phyloP scores from a whole-genome alignment of 805 yeast species.

The Clavispora santaluciae region DNA sequence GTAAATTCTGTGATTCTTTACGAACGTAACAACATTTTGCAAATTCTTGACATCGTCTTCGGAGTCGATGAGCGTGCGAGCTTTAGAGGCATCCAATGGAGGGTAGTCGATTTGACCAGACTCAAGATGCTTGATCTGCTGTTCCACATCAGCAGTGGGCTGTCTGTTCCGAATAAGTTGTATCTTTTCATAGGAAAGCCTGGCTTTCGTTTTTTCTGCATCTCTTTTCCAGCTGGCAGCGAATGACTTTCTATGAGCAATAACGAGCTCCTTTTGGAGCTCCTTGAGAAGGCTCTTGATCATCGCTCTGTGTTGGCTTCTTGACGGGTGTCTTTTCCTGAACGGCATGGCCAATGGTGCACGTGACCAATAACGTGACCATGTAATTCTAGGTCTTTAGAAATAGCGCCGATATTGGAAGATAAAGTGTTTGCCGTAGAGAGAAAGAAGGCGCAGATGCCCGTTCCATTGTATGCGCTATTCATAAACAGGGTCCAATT shows the following conservation, averaged over 20 bases:
- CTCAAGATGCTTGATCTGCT: constrained; percentile 21
- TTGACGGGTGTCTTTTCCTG: background rate
- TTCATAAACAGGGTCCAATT: too few relatives aligned
- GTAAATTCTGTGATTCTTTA: constrained; percentile 71
- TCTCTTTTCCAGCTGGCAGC: constrained; percentile 37
- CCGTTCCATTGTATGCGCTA: too few relatives aligned
- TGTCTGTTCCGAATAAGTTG: constrained; percentile 36
- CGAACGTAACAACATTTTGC: constrained; percentile 55
- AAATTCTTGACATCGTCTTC: constrained; percentile 32
- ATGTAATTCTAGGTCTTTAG: too few relatives aligned
- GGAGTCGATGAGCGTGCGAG: constrained; percentile 6
- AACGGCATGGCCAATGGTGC: too few relatives aligned
- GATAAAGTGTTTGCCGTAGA: too few relatives aligned
- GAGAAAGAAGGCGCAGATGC: too few relatives aligned
- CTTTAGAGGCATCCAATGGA: constrained; percentile 4
- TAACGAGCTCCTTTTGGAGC: constrained; percentile 37
- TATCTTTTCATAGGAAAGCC: constrained; percentile 45
- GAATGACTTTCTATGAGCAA: constrained; percentile 31
- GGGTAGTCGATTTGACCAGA: constrained; percentile 12
- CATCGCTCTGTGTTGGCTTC: constrained; percentile 1
- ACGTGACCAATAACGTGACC: background rate
- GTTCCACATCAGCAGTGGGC: constrained; percentile 31
- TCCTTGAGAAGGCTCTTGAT: constrained; percentile 16
- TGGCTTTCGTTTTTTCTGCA: constrained; percentile 40
- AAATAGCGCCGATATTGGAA: too few relatives aligned